Evolutionary conservation across 306 rosid genomes (phyloP).

Genomic region (Vigna radiata): DNA sequence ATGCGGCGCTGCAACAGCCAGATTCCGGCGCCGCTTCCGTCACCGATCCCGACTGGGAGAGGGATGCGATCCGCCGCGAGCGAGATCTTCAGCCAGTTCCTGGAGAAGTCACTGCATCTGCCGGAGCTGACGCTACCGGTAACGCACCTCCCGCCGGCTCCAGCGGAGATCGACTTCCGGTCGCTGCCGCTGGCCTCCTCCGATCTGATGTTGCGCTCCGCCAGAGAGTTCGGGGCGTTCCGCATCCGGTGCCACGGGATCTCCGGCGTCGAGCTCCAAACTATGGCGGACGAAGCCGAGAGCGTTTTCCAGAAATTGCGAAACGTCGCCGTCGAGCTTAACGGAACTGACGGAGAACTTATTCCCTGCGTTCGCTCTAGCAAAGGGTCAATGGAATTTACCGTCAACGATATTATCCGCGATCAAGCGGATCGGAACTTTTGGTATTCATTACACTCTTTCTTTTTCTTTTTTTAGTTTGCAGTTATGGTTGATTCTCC

Average conservation of each 20-base stretch:
- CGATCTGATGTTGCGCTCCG: constrained; percentile 51
- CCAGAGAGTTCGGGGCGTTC: constrained; percentile 62
- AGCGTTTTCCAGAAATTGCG: constrained; percentile 37
- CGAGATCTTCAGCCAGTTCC: constrained; percentile 59
- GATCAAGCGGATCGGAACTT: constrained; percentile 48
- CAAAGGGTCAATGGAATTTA: constrained; percentile 44
- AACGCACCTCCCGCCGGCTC: constrained; percentile 36
- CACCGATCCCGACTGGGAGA: constrained; percentile 77
- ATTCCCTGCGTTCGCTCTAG: constrained; percentile 55
- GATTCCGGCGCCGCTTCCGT: constrained; percentile 61
- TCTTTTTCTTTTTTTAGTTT: neutral
- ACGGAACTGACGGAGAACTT: constrained; percentile 44
- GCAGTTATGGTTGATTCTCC: neutral
- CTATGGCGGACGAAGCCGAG: constrained; percentile 53
- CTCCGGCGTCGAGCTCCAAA: constrained; percentile 51
- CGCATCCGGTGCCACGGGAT: constrained; percentile 69
- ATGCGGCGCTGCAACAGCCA: constrained; percentile 54
- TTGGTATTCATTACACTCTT: constrained; percentile 49
- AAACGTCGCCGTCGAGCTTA: constrained; percentile 30
- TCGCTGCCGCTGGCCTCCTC: constrained; percentile 39
- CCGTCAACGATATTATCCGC: neutral
- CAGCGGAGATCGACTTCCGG: constrained; percentile 60
- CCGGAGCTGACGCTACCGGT: constrained; percentile 67
- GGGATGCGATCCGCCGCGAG: constrained; percentile 78
- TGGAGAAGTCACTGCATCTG: constrained; percentile 54